These are phyloP conservation scores for Fusarium sulawesiense DNA, from an alignment of 2,329 filamentous ascomycete genomes.

Conservation along the genomic window DNA sequence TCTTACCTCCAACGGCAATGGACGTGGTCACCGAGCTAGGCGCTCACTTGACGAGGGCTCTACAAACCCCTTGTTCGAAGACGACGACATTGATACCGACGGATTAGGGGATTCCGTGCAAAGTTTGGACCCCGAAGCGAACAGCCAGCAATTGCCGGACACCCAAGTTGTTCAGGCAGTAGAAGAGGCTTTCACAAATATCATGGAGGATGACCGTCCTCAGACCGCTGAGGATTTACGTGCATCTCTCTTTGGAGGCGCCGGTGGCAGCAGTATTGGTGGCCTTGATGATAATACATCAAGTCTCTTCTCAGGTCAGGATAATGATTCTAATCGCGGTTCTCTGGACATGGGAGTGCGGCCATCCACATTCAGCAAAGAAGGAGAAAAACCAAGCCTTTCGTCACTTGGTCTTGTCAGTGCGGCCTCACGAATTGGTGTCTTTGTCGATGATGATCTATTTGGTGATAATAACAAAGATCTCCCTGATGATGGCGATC, in stretches of 20 bases:
- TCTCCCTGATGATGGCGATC: slow-evolving; percentile 86
- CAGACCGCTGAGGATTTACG: slow-evolving; percentile 72
- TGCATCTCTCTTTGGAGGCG: slow-evolving; percentile 70
- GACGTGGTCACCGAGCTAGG: slow-evolving; percentile 60
- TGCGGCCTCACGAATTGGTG: slow-evolving; percentile 85
- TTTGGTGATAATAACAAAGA: slow-evolving; percentile 89
- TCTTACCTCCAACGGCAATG: slow-evolving; percentile 53
- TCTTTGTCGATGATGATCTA: slow-evolving; percentile 93
- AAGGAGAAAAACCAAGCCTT: slow-evolving; percentile 81
- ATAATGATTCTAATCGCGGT: slow-evolving; percentile 70
- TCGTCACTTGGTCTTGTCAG: slow-evolving; percentile 92
- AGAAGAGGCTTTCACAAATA: slow-evolving; percentile 90
- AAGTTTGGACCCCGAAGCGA: slow-evolving; percentile 77
- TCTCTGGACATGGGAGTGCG: slow-evolving; percentile 66
- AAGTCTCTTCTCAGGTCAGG: slow-evolving; percentile 63
- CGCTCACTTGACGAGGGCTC: slow-evolving; percentile 76
- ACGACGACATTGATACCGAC: slow-evolving; percentile 81
- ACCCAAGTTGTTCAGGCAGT: slow-evolving; percentile 89
- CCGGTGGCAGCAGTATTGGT: slow-evolving; percentile 32
- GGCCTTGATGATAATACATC: slow-evolving; percentile 54
- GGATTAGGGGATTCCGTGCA: slow-evolving; percentile 76
- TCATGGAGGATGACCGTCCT: slow-evolving; percentile 81
- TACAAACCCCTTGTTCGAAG: slow-evolving; percentile 75
- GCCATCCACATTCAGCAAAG: slow-evolving; percentile 53
- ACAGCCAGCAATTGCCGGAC: slow-evolving; percentile 71